Conservation (phyloP, 2,329 filamentous ascomycete species). For the Talaromyces sp. region DNA sequence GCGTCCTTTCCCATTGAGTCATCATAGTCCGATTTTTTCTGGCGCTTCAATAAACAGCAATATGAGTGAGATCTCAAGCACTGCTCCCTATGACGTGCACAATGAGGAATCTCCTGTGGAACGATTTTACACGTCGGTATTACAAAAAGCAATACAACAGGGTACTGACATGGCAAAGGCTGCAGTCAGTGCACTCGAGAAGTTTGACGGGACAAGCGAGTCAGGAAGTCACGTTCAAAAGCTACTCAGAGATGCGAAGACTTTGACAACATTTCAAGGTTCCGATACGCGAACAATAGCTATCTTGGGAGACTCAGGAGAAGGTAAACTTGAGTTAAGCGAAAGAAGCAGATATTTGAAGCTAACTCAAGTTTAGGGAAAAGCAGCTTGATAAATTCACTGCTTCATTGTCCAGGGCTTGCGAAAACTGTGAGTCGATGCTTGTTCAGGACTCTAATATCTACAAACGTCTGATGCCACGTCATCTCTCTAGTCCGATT, state of each 20-base stretch:
- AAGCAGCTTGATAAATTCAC: slow-evolving; percentile 5
- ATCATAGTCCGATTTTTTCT: too few species aligned
- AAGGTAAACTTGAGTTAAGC: neutral
- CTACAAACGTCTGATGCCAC: too few species aligned
- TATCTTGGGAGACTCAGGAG: neutral
- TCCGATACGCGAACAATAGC: neutral
- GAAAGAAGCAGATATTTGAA: neutral
- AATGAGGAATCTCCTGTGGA: neutral
- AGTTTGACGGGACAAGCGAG: neutral
- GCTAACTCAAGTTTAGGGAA: neutral
- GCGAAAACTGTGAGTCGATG: neutral
- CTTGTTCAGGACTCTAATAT: neutral
- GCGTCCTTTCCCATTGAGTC: too few species aligned
- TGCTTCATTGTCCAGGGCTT: slow-evolving; percentile 5
- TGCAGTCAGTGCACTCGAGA: neutral
- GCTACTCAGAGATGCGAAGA: neutral
- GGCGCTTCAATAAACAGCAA: too few species aligned
- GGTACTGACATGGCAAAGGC: neutral
- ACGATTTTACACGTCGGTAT: neutral
- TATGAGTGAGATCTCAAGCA: too few species aligned
- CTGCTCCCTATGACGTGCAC: neutral
- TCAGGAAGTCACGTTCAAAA: neutral
- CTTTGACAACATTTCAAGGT: neutral
- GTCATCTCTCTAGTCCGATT: neutral
- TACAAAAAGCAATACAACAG: neutral